phyloP scores from a whole-genome alignment of 345 rosid species.

The Dovyalis caffra region DNA sequence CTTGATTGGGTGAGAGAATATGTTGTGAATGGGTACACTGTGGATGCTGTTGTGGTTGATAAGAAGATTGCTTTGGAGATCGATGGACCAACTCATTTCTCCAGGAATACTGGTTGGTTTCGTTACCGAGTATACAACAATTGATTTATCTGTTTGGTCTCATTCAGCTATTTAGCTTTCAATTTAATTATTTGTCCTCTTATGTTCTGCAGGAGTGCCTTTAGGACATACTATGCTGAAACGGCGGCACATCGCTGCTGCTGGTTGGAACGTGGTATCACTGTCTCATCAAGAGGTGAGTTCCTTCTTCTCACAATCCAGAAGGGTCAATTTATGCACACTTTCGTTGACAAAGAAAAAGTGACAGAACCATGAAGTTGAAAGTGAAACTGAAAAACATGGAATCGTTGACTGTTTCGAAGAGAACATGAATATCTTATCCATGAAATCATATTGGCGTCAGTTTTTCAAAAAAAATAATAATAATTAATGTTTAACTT shows the following conservation, averaged over 20 bases:
- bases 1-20: conserved; percentile 84
- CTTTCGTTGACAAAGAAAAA: background rate
- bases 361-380: background rate
- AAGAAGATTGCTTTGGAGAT: conserved; percentile 86
- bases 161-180: background rate
- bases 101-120: conserved; percentile 70
- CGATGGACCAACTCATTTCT: conserved; percentile 94
- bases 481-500: too few relatives aligned
- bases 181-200: background rate
- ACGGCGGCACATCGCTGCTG: conserved; percentile 65
- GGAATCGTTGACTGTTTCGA: background rate
- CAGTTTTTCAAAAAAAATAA: background rate
- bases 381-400: background rate
- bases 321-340: background rate
- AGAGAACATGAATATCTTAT: background rate
- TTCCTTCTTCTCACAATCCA: conserved; percentile 12
- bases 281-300: conserved; percentile 77
- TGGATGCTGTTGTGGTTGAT: conserved; percentile 81
- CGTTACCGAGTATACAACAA: conserved; percentile 8
- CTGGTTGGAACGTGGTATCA: conserved; percentile 85
- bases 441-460: background rate
- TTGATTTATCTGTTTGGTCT: background rate
- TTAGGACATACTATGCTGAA: conserved; percentile 87
- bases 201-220: conserved; percentile 59
- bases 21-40: conserved; percentile 62